Evolutionary conservation across 768 basidiomycete species (phyloP).

Genomic region (Serendipita indica): DNA sequence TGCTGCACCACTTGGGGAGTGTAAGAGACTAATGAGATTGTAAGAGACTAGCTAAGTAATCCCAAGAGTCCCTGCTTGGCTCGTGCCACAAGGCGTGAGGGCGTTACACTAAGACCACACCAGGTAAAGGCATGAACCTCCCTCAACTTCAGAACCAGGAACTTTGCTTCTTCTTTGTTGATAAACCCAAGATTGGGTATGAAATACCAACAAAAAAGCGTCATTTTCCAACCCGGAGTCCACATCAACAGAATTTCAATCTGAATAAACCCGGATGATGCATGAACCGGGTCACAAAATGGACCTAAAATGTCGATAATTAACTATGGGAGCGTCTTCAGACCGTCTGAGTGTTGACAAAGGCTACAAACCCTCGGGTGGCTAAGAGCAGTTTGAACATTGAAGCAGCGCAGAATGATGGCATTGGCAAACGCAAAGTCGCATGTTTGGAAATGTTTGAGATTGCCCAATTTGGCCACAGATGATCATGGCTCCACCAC

Average conservation of each 20-base stretch:
- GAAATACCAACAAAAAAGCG: background rate
- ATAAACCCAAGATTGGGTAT: background rate
- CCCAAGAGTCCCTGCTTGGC: no score
- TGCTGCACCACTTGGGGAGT: no score
- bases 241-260: background rate
- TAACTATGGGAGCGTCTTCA: background rate
- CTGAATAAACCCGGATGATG: background rate
- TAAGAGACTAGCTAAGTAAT: no score
- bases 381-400: slow-evolving; percentile 73
- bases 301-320: background rate
- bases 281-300: background rate
- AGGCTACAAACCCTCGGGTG: slow-evolving; percentile 41
- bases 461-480: slow-evolving; percentile 73
- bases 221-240: background rate
- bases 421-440: slow-evolving; percentile 71
- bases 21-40: no score
- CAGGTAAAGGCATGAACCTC: background rate
- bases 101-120: background rate
- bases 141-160: background rate
- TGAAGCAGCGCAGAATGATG: slow-evolving; percentile 78
- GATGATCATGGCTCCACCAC: slow-evolving; percentile 21
- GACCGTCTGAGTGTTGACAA: background rate
- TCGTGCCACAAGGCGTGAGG: no score
- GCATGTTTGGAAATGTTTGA: slow-evolving; percentile 74
- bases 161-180: background rate